phyloP scores from a whole-genome alignment of 2,329 filamentous ascomycete genomes.

The Uncinocarpus reesii region DNA sequence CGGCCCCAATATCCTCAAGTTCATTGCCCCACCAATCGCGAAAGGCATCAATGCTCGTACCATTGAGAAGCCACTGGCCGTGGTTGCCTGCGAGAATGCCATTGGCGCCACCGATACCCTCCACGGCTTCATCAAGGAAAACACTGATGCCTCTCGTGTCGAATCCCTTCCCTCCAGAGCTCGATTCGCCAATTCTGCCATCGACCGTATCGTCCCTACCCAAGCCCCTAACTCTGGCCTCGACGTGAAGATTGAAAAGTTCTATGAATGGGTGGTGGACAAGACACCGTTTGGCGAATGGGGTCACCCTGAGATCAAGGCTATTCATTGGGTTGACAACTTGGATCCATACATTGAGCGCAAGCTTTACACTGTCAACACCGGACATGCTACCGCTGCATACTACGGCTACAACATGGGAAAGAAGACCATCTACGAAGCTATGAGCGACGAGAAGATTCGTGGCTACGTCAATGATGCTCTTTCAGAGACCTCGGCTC shows the following conservation, averaged over 20 bases:
- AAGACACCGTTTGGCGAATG: conserved; percentile 66
- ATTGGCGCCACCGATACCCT: conserved; percentile 89
- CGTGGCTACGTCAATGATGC: conserved; percentile 67
- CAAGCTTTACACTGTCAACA: conserved; percentile 99
- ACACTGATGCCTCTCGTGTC: conserved; percentile 59
- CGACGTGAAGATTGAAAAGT: conserved; percentile 92
- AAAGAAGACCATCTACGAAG: conserved; percentile 82
- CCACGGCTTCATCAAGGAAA: conserved; percentile 66
- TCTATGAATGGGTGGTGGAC: conserved; percentile 98
- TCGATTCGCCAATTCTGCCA: conserved; percentile 91
- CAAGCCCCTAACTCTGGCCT: conserved; percentile 71
- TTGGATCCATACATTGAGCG: conserved; percentile 95
- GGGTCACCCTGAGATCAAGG: conserved; percentile 63
- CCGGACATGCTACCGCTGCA: conserved; percentile 86
- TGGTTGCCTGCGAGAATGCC: conserved; percentile 97
- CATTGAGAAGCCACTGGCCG: conserved; percentile 57
- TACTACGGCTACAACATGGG: conserved; percentile 86
- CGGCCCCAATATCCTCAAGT: conserved; percentile 89
- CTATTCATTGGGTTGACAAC: conserved; percentile 86
- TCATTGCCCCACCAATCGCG: conserved; percentile 90
- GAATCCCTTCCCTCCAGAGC: conserved; percentile 62
- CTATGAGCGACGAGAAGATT: conserved; percentile 70
- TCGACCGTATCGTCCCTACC: conserved; percentile 93
- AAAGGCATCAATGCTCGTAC: conserved; percentile 78
- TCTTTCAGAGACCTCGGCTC: conserved; percentile 71